A percentile compares a stretch with the other conserved stretches of the same genome.
Conservation (phyloP, 2,329 filamentous ascomycete species). For the Claviceps fusiformis region DNA sequence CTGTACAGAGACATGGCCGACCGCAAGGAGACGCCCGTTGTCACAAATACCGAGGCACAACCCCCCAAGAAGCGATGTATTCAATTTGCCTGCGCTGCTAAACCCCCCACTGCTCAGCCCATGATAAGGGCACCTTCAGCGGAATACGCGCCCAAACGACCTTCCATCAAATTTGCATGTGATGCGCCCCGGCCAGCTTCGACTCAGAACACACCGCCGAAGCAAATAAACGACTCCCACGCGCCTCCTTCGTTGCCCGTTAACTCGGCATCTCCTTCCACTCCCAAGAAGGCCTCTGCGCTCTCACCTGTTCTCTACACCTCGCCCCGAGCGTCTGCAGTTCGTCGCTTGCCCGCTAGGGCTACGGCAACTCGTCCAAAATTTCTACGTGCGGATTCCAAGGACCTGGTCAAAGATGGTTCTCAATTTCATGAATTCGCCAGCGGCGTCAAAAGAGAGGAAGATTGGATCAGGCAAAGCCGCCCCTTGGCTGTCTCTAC, state of each 20-base stretch:
- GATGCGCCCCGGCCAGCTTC: slow-evolving; percentile 32
- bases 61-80: slow-evolving; percentile 68
- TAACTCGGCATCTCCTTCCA: slow-evolving; percentile 17
- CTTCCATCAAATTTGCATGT: slow-evolving; percentile 66
- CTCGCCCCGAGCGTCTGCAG: slow-evolving; percentile 12
- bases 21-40: slow-evolving; percentile 13
- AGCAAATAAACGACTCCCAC: slow-evolving; percentile 7
- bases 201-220: slow-evolving; percentile 25
- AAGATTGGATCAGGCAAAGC: slow-evolving; percentile 77
- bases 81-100: slow-evolving; percentile 73
- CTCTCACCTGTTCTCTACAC: slow-evolving; percentile 9
- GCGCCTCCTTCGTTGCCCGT: slow-evolving; percentile 6
- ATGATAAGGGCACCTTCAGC: slow-evolving; percentile 20
- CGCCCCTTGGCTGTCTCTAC: slow-evolving; percentile 47
- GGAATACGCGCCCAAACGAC: slow-evolving; percentile 34
- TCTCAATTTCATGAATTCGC: slow-evolving; percentile 83
- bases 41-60: slow-evolving; percentile 27
- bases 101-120: slow-evolving; percentile 25
- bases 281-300: slow-evolving; percentile 16
- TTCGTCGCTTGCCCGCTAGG: slow-evolving; percentile 11
- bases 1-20: slow-evolving; percentile 20
- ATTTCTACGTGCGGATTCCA: slow-evolving; percentile 36
- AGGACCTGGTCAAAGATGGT: slow-evolving; percentile 38
- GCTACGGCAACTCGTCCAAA: slow-evolving; percentile 21
- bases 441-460: slow-evolving; percentile 64